phyloP scores from a whole-genome alignment of 805 yeast species.

The Brettanomyces bruxellensis region DNA sequence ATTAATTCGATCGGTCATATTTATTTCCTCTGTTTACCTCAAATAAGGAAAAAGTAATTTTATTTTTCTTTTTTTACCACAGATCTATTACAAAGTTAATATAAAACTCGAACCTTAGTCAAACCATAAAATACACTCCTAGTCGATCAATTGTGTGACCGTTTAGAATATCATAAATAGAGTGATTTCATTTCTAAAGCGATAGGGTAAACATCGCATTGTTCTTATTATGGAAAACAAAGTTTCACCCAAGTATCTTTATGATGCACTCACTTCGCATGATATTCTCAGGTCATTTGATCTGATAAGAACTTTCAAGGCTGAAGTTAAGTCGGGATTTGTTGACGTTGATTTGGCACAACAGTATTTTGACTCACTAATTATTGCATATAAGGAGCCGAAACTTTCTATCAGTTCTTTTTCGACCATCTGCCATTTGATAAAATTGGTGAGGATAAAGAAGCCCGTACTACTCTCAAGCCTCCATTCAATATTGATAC shows the following conservation, averaged over 20 bases:
- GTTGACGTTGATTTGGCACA: conserved; percentile 43
- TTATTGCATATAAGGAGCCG: conserved; percentile 32
- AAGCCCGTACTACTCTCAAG: conserved; percentile 34
- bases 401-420: conserved; percentile 37
- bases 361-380: conserved; percentile 39
- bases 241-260: conserved; percentile 16
- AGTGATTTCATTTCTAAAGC: background rate
- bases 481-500: conserved; percentile 38
- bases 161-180: background rate
- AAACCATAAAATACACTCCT: background rate
- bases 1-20: no score
- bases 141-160: background rate
- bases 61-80: background rate
- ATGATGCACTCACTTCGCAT: conserved; percentile 16
- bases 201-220: background rate
- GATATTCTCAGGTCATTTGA: conserved; percentile 13
- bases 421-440: conserved; percentile 44
- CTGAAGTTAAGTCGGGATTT: conserved; percentile 45
- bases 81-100: no score
- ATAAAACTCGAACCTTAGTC: background rate
- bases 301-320: conserved; percentile 31
- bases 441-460: conserved; percentile 51
- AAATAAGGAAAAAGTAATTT: background rate
- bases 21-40: no score
- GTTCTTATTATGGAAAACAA: conserved; percentile 7